phyloP scores from a whole-genome alignment of 1,284 basidiomycete genomes.

The Ustilago nuda region DNA sequence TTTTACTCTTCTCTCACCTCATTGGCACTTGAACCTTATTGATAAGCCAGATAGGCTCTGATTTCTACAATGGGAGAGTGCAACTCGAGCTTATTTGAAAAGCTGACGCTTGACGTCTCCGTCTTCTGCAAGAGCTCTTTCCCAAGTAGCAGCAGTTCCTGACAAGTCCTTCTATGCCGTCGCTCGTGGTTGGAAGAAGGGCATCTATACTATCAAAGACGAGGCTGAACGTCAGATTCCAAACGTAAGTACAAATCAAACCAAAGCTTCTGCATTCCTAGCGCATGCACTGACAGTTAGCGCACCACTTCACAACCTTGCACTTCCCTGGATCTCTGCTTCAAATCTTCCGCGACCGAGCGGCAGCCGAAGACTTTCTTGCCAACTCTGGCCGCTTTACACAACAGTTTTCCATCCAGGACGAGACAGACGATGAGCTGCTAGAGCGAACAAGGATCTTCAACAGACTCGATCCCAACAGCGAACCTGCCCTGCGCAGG shows the following conservation, averaged over 20 bases:
- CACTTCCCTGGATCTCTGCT: slow-evolving; percentile 51
- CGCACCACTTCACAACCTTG: neutral
- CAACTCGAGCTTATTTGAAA: slow-evolving; percentile 34
- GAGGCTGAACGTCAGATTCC: slow-evolving; percentile 47
- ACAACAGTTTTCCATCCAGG: slow-evolving; percentile 6
- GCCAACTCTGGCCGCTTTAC: slow-evolving; percentile 16
- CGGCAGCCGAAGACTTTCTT: slow-evolving; percentile 37
- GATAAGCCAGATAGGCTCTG: neutral
- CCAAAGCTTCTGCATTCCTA: neutral
- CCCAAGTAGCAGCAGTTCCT: neutral
- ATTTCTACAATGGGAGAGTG: slow-evolving; percentile 25
- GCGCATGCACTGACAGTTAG: neutral
- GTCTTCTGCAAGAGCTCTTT: neutral
- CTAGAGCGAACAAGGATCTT: slow-evolving; percentile 42
- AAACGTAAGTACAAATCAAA: slow-evolving; percentile 26
- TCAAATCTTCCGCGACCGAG: slow-evolving; percentile 32
- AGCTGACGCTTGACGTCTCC: slow-evolving; percentile 18
- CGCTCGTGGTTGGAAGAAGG: slow-evolving; percentile 54
- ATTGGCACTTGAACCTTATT: neutral
- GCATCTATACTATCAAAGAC: slow-evolving; percentile 39
- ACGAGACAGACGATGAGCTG: slow-evolving; percentile 36
- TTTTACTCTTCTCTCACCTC: neutral
- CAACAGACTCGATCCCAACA: slow-evolving; percentile 29
- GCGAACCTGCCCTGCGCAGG: slow-evolving; percentile 27
- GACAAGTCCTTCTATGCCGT: slow-evolving; percentile 37